Percentiles rank a stretch among this genome's conserved stretches.
Conservation (phyloP, 2,329 filamentous ascomycete genomes). For the Colletotrichum spaethianum region DNA sequence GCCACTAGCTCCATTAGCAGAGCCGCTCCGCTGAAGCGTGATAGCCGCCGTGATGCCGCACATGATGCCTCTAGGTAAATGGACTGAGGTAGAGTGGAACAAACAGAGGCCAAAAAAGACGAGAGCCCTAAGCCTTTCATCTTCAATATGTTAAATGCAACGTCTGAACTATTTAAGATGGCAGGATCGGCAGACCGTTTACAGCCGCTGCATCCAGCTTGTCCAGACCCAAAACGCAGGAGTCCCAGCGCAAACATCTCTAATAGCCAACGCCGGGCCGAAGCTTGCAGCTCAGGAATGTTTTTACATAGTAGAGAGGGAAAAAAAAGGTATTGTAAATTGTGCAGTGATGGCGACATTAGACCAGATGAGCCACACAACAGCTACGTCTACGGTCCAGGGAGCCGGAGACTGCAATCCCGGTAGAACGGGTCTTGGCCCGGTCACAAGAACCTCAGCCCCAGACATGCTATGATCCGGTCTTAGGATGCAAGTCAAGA, state of each 20-base stretch:
- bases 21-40: conserved; percentile 25
- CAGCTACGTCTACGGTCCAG: neutral
- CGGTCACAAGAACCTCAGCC: conserved; percentile 21
- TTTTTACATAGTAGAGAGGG: neutral
- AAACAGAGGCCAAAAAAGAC: neutral
- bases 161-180: conserved; percentile 16
- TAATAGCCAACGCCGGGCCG: conserved; percentile 3
- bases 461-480: conserved; percentile 13
- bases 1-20: neutral
- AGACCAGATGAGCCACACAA: neutral
- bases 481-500: neutral
- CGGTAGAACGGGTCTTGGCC: conserved; percentile 16
- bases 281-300: conserved; percentile 4
- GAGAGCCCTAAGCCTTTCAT: neutral
- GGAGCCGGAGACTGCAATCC: neutral
- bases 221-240: neutral
- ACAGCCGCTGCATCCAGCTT: neutral
- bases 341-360: neutral
- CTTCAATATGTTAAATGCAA: neutral
- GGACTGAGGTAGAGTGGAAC: neutral
- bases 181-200: neutral
- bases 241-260: neutral
- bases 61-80: conserved; percentile 17
- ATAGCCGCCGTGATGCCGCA: conserved; percentile 36
- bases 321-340: no score